phyloP scores from a whole-genome alignment of 148 eudicot genomes.

The Rhododendron kiyosumense region DNA sequence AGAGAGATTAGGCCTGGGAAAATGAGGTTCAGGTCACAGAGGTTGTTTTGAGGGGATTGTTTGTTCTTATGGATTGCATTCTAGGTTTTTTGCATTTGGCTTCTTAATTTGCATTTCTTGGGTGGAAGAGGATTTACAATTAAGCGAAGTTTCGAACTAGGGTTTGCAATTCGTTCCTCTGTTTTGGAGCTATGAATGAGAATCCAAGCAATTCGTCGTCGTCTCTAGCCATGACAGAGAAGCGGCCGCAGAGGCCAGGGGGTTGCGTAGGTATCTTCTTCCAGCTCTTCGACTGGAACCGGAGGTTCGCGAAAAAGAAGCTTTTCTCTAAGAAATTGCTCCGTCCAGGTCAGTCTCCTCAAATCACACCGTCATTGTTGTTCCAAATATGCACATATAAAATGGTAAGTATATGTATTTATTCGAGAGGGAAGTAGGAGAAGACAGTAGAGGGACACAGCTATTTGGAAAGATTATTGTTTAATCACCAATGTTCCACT shows the following conservation, averaged over 20 bases:
- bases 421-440: not conserved
- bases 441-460: not conserved
- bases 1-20: not conserved
- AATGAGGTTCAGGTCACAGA: not conserved
- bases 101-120: no score
- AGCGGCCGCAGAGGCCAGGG: slow-evolving; percentile 57
- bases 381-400: not conserved
- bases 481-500: not conserved
- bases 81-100: not conserved
- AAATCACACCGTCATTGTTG: not conserved
- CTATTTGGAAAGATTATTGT: not conserved
- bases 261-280: slow-evolving; percentile 94
- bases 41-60: not conserved
- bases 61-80: not conserved
- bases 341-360: slow-evolving; percentile 52
- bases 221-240: slow-evolving; percentile 64
- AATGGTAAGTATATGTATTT: not conserved
- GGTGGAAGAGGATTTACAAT: not conserved
- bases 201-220: slow-evolving; percentile 31
- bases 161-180: slow-evolving; percentile 5
- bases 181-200: slow-evolving; percentile 29
- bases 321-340: slow-evolving; percentile 79
- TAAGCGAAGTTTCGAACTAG: not conserved
- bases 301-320: slow-evolving; percentile 84
- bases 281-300: slow-evolving; percentile 93